Evolutionary conservation across 2,329 filamentous ascomycete genomes (phyloP).

Genomic region (Stachybotrys echinatus): DNA sequence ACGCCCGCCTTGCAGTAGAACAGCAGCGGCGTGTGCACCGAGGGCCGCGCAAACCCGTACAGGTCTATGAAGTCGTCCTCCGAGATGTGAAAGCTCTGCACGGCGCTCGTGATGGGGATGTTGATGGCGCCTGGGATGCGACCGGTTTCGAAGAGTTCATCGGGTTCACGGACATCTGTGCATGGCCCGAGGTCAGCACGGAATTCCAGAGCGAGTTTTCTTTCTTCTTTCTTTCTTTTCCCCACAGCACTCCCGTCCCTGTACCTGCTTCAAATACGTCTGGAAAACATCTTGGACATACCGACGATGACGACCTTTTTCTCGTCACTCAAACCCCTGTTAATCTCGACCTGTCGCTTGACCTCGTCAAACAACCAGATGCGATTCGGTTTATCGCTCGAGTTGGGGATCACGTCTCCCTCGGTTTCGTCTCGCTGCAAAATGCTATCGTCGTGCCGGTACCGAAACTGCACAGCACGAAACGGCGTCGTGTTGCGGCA

Average conservation of each 20-base stretch:
- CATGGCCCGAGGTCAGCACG: too few species aligned
- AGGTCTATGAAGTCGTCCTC: constrained; percentile 76
- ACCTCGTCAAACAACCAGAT: constrained; percentile 47
- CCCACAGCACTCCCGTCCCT: too few species aligned
- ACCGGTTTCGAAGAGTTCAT: constrained; percentile 58
- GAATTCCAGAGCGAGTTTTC: too few species aligned
- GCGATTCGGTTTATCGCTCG: constrained; percentile 15
- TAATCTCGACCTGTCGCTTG: constrained; percentile 25
- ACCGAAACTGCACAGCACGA: background rate
- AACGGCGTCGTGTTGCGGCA: background rate
- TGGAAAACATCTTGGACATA: constrained; percentile 16
- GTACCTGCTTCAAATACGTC: background rate
- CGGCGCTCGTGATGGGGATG: constrained; percentile 70
- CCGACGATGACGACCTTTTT: constrained; percentile 40
- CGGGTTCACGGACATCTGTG: constrained; percentile 66
- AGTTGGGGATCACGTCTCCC: background rate
- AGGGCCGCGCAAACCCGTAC: constrained; percentile 70
- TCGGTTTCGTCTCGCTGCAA: background rate
- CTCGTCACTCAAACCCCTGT: constrained; percentile 10
- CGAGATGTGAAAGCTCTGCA: constrained; percentile 73
- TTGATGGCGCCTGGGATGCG: constrained; percentile 78
- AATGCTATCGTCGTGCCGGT: background rate
- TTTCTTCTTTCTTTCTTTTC: too few species aligned
- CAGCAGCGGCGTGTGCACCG: constrained; percentile 54
- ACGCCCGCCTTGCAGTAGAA: constrained; percentile 96